A percentile compares a stretch with the other conserved stretches of the same genome.
phyloP scores from a whole-genome alignment of 768 basidiomycete species.

The Mycena amicta region DNA sequence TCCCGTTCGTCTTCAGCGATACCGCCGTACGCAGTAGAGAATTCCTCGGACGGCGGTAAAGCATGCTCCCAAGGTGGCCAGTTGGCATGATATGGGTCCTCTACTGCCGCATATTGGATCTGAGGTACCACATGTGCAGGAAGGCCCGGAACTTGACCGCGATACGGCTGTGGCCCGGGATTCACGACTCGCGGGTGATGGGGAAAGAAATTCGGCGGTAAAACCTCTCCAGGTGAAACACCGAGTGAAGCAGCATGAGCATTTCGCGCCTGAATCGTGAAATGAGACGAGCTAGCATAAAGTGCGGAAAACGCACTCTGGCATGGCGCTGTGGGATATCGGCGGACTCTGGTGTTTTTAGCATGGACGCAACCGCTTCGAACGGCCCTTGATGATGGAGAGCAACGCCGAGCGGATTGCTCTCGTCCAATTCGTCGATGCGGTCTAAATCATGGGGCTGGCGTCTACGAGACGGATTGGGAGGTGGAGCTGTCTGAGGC shows the following conservation, averaged over 20 bases:
- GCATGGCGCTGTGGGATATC: background rate
- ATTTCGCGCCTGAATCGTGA: conserved; percentile 4
- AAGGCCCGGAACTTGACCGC: background rate
- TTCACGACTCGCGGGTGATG: conserved; percentile 21
- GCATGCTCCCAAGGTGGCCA: background rate
- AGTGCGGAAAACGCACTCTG: background rate
- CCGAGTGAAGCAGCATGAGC: conserved; percentile 46
- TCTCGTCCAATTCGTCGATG: conserved; percentile 80
- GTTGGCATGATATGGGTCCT: background rate
- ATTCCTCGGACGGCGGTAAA: conserved; percentile 8
- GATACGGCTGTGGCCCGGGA: background rate
- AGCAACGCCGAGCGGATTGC: conserved; percentile 63
- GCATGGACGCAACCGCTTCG: conserved; percentile 52
- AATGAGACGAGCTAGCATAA: conserved; percentile 2
- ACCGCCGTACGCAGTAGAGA: conserved; percentile 16
- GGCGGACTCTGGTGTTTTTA: conserved; percentile 25
- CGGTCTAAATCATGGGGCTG: conserved; percentile 52
- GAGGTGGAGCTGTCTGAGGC: conserved; percentile 12
- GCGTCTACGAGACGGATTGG: background rate
- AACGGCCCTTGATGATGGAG: conserved; percentile 79
- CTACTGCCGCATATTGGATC: conserved; percentile 15
- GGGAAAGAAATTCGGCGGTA: conserved; percentile 42
- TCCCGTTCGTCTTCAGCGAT: conserved; percentile 18
- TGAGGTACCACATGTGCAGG: background rate
- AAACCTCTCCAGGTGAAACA: conserved; percentile 57